Conservation (phyloP, 192 early-diverging fungal genomes). For the Entomortierella parvispora region DNA sequence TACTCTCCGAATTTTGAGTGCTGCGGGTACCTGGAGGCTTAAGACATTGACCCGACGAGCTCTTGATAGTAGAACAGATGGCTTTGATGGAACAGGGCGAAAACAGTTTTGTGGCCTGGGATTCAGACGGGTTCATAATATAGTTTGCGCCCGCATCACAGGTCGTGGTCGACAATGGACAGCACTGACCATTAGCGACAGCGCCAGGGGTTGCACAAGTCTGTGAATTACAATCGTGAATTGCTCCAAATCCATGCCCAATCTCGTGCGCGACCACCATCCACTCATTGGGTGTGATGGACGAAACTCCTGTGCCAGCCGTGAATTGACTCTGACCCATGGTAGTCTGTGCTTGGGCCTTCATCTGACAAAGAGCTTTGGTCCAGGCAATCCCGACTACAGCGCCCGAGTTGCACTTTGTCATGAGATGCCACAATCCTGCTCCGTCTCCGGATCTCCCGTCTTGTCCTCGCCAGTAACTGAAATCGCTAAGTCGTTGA, state of each 20-base stretch:
- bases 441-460: slow-evolving; percentile 68
- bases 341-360: slow-evolving; percentile 57
- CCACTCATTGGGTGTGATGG: slow-evolving; percentile 89
- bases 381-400: slow-evolving; percentile 93
- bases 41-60: slow-evolving; percentile 18
- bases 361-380: slow-evolving; percentile 72
- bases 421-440: slow-evolving; percentile 96
- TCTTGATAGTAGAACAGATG: slow-evolving; percentile 57
- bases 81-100: slow-evolving; percentile 71
- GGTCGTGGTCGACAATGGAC: slow-evolving; percentile 73
- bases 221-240: slow-evolving; percentile 83
- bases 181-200: slow-evolving; percentile 59
- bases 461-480: slow-evolving; percentile 82
- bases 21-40: slow-evolving; percentile 45
- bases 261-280: slow-evolving; percentile 96
- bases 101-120: slow-evolving; percentile 69
- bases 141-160: slow-evolving; percentile 75
- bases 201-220: slow-evolving; percentile 66
- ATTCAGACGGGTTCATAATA: slow-evolving; percentile 83
- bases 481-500: slow-evolving; percentile 86
- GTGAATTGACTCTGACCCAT: slow-evolving; percentile 64
- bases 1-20: slow-evolving; percentile 54
- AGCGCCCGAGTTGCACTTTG: slow-evolving; percentile 78
- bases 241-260: slow-evolving; percentile 89
- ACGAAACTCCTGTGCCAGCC: slow-evolving; percentile 87